Evolutionary conservation across 345 rosid genomes (phyloP), one percentile per base, ranked within the genome.

Genomic region (Eucalyptus cloeziana): DNA sequence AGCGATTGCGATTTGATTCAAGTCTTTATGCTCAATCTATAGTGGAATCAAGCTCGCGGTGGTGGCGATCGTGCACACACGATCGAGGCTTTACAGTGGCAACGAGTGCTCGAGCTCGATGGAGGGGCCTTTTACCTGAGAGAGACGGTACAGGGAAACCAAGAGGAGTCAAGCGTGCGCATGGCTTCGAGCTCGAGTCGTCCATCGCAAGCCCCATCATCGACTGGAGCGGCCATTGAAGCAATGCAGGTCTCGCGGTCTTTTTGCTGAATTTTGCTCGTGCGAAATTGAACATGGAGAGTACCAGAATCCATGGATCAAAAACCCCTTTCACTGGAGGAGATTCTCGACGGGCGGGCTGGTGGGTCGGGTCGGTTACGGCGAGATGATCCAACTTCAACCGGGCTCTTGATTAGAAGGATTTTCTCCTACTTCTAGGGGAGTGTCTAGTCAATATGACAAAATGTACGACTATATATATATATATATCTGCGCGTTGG

Each of bases 101-200:
- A 88, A 45, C 54, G 58, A 37, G 79, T 71, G 89, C 85, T 45
- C 6, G n/a, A 47, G 54, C 43, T 37, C 30, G 89, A 49, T 27
- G 60, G 81, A 30, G 58, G 80, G 52, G 49, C 54, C 24, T 37
- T 50, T 14, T 69, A 90, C 91, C 89, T 88, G 88, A 87, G 91
- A 40, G 87, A 85, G 79, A 89, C 91, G 67, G 51, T 58, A 76
- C 89, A 90, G 44, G 91, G 89, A 86, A 85, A 88, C 89, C 91
- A 90, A 43, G 89, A 88, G 44, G 76, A 88, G 89, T 90, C 89
- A 31, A 69, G 76, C 45, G 60, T 52, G 69, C 89, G 89, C 91
- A 81, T 90, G 50, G 91, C 88, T 90, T 90, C 91, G 71, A 90
- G 91, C 30, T 67, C 89, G 13, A 44, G 49, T n/a, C 47, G 40